Conservation (phyloP, 441 rosid species). For the Syzygium malaccense region DNA sequence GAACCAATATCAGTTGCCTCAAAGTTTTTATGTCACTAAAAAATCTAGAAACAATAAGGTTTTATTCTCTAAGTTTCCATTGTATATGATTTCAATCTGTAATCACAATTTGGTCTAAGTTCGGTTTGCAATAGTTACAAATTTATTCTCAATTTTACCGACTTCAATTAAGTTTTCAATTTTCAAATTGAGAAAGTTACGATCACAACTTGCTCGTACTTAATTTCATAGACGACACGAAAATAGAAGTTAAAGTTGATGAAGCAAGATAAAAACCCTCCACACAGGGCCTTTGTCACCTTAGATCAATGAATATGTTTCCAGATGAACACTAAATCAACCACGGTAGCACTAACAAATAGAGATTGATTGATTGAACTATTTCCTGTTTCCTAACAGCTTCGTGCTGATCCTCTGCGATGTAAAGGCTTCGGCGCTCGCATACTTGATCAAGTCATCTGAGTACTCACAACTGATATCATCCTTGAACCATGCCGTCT, state of each 20-base stretch:
- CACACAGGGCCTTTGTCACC: neutral
- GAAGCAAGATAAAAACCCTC: neutral
- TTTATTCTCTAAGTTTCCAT: no score
- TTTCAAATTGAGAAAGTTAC: neutral
- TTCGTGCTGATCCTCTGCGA: neutral
- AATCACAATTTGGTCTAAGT: no score
- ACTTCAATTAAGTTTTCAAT: neutral
- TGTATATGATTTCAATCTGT: rapidly evolving
- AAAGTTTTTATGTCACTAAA: no score
- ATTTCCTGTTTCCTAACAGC: neutral
- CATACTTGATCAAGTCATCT: neutral
- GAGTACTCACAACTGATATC: neutral
- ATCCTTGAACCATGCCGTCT: neutral
- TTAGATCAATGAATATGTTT: neutral
- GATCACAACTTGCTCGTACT: neutral
- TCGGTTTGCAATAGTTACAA: no score
- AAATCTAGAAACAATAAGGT: no score
- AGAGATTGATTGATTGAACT: neutral
- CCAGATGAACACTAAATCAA: neutral
- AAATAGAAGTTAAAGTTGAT: neutral
- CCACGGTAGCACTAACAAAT: neutral
- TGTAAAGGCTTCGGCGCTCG: neutral
- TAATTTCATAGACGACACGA: rapidly evolving
- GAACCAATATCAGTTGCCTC: no score
- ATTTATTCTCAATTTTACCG: no score